Percentiles rank a stretch among this genome's conserved stretches.
These are phyloP conservation scores for Suhomyces sp. DNA, from an alignment of 805 yeast species.

Conservation along the genomic window DNA sequence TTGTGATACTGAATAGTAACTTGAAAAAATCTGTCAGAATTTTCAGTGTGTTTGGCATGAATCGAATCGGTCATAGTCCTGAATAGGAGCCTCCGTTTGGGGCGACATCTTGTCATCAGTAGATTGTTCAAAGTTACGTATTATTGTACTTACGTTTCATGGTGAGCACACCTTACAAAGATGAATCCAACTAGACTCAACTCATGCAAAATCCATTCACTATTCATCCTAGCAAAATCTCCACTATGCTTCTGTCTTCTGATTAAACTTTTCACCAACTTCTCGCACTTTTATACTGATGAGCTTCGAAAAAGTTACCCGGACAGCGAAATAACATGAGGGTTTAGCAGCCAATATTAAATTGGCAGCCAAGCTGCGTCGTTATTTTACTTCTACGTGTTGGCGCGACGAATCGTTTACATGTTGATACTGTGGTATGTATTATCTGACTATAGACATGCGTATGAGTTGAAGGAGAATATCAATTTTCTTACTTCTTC, in stretches of 20 bases:
- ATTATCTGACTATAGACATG: neutral
- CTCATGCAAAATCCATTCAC: neutral
- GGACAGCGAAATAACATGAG: neutral
- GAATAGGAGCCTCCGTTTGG: constrained; percentile 65
- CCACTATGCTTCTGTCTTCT: too few species aligned
- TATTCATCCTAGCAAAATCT: neutral
- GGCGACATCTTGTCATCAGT: constrained; percentile 73
- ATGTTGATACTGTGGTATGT: neutral
- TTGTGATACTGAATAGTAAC: constrained; percentile 3
- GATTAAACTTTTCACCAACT: neutral
- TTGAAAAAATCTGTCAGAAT: constrained; percentile 46
- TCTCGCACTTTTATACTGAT: neutral
- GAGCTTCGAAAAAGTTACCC: neutral
- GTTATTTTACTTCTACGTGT: too few species aligned
- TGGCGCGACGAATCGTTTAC: too few species aligned
- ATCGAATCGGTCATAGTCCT: constrained; percentile 71
- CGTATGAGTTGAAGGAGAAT: neutral
- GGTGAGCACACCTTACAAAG: neutral
- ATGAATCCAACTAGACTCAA: neutral
- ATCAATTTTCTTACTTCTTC: neutral
- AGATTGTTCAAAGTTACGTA: neutral
- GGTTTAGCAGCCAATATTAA: neutral
- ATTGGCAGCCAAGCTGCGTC: too few species aligned
- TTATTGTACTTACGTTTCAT: neutral
- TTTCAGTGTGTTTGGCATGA: constrained; percentile 65